Evolutionary conservation across 192 early-diverging fungal genomes (phyloP), one percentile per base, ranked within the genome.

Genomic region (Geranomyces variabilis): DNA sequence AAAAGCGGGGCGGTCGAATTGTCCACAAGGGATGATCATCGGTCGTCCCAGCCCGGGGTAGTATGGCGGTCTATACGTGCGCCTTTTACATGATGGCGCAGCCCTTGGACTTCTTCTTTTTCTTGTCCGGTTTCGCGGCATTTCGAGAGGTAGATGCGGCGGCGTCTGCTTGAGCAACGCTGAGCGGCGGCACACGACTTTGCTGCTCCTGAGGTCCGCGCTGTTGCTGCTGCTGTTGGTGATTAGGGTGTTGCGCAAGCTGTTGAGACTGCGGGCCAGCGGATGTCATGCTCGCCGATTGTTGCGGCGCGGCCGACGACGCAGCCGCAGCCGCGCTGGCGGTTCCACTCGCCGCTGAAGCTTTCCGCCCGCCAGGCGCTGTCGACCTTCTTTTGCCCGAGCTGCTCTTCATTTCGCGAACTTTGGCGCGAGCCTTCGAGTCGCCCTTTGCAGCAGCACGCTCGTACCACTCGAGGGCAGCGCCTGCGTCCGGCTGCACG

Each of bases 381-480:
- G 49, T 60, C 45, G 66, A 41, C 10, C 36, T 55, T 17, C 65
- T 30, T 26, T 65, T 57, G 22, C 71, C 77, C 66, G 71, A 41
- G 10, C 36, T 10, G 5, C 3, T 41, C 10, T 41, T 41, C 36
- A 41, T 41, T 10, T 41, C 36, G 36, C 36, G 67, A 12, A 81
- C 28, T 63, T 74, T 72, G 47, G 24, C 60, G 17, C 53, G 29
- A 0, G 80, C 80, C 58, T 79, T 81, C 10, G 53, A 30, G 30
- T 81, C 80, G 17, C 77, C 77, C 10, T 57, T 63, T 2, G 66
- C 70, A 15, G 79, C 75, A 10, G 75, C 75, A 9, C 51, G 44
- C 44, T 68, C 71, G 69, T 80, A 80, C 78, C 78, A 76, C 24
- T 56, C 29, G 13, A 67, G 47, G 8, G 8, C 66, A 7, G 31